phyloP scores from a whole-genome alignment of 2,329 filamentous ascomycete genomes.

The Diaporthe velutina region DNA sequence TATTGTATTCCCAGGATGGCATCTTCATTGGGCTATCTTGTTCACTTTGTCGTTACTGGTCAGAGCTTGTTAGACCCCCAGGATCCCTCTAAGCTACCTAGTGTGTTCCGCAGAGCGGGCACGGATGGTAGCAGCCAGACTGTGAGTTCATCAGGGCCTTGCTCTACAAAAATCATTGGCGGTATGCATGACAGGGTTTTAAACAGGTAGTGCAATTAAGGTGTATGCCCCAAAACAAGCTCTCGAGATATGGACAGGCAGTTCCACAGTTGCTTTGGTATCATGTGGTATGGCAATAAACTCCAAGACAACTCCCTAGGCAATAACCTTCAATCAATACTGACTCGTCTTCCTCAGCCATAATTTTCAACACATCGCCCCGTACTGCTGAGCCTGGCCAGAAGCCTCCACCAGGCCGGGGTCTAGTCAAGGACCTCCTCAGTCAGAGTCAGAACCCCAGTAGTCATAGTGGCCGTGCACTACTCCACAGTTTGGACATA shows the following conservation, averaged over 20 bases:
- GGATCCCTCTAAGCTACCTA: neutral
- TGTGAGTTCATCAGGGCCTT: neutral
- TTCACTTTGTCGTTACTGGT: neutral
- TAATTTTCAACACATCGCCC: neutral
- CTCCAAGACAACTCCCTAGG: conserved; percentile 8
- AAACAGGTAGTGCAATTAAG: conserved; percentile 7
- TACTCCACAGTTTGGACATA: conserved; percentile 40
- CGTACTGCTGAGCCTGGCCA: neutral
- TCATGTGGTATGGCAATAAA: conserved; percentile 27
- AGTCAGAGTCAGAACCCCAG: conserved; percentile 33
- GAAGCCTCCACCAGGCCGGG: neutral
- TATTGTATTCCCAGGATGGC: neutral
- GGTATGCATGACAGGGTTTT: neutral
- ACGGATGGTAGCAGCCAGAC: neutral
- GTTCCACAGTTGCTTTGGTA: conserved; percentile 27
- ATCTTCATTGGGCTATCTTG: neutral
- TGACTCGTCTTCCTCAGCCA: neutral
- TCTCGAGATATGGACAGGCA: conserved; percentile 16
- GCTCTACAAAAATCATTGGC: neutral
- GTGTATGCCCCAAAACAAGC: conserved; percentile 8
- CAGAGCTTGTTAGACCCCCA: neutral
- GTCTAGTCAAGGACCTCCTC: neutral
- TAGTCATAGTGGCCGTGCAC: conserved; percentile 33
- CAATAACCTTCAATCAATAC: neutral
- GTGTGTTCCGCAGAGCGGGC: no score